These are phyloP conservation scores for Phytophthora ramorum DNA, from an alignment of 352 stramenopile species.

Conservation along the genomic window DNA sequence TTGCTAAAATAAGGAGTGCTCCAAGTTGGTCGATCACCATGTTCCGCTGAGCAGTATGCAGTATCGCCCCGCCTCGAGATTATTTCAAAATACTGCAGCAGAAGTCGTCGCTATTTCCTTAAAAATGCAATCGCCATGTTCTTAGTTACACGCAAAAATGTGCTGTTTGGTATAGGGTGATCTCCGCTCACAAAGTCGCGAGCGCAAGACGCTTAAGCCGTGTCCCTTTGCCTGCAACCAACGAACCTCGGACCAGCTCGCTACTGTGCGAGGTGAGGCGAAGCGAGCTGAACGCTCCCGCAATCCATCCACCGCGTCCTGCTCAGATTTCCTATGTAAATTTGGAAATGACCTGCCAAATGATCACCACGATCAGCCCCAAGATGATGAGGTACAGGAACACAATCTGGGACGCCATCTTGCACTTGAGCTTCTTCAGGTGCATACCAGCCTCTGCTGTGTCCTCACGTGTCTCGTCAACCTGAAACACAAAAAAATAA, in stretches of 20 bases:
- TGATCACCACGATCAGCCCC: constrained; percentile 71
- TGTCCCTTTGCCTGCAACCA: not conserved
- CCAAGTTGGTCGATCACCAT: too few species aligned
- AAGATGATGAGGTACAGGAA: constrained; percentile 85
- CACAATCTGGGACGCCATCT: constrained; percentile 79
- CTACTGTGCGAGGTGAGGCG: not conserved
- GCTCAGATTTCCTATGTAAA: constrained; percentile 42
- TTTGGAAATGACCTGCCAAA: constrained; percentile 74
- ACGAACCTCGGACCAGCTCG: not conserved
- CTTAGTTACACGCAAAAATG: constrained; percentile 50
- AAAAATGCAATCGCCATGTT: constrained; percentile 42
- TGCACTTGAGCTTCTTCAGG: constrained; percentile 84
- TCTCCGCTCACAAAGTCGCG: constrained; percentile 4
- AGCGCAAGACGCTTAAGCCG: constrained; percentile 3
- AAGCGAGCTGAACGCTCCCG: not conserved
- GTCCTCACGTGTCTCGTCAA: constrained; percentile 77
- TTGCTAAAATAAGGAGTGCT: constrained; percentile 16
- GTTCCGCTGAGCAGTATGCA: not conserved
- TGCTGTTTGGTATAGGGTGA: constrained; percentile 27
- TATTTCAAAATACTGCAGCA: not conserved
- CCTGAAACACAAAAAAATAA: constrained; percentile 27
- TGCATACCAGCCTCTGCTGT: constrained; percentile 71
- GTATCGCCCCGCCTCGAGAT: not conserved
- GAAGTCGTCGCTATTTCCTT: constrained; percentile 2
- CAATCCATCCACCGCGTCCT: not conserved